Evolutionary conservation across 1,284 basidiomycete genomes (phyloP).

Genomic region (Cystobasidium pallidum): DNA sequence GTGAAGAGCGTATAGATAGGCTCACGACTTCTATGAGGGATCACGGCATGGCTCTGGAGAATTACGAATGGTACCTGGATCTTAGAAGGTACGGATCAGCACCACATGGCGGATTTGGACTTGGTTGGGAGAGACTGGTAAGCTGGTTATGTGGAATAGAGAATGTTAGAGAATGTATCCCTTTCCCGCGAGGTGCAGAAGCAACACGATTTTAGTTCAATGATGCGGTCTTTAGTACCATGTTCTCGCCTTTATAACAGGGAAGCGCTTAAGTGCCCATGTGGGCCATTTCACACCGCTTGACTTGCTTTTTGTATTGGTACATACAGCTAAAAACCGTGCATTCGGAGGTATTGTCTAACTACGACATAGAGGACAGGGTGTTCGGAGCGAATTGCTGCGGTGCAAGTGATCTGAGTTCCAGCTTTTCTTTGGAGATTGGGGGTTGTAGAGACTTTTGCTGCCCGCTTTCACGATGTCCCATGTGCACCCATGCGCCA

Average conservation of each 20-base stretch:
- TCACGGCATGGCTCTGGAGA: slow-evolving; percentile 62
- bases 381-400: neutral
- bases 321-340: neutral
- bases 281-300: too few relatives aligned
- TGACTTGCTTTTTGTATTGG: neutral
- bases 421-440: neutral
- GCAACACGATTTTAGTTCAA: slow-evolving; percentile 49
- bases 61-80: slow-evolving; percentile 84
- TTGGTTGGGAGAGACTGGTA: slow-evolving; percentile 87
- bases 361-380: neutral
- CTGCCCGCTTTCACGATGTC: too few relatives aligned
- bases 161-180: slow-evolving; percentile 84
- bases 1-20: slow-evolving; percentile 75
- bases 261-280: too few relatives aligned
- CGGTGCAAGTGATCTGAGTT: neutral
- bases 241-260: too few relatives aligned
- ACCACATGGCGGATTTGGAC: slow-evolving; percentile 87
- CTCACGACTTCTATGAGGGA: slow-evolving; percentile 64
- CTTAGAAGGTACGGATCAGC: slow-evolving; percentile 75
- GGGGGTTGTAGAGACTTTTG: neutral
- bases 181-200: slow-evolving; percentile 86
- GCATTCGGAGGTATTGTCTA: neutral
- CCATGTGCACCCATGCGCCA: too few relatives aligned
- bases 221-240: neutral
- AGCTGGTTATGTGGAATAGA: slow-evolving; percentile 79